Conservation (phyloP, 2,329 filamentous ascomycete species). For the Annulohypoxylon truncatum region DNA sequence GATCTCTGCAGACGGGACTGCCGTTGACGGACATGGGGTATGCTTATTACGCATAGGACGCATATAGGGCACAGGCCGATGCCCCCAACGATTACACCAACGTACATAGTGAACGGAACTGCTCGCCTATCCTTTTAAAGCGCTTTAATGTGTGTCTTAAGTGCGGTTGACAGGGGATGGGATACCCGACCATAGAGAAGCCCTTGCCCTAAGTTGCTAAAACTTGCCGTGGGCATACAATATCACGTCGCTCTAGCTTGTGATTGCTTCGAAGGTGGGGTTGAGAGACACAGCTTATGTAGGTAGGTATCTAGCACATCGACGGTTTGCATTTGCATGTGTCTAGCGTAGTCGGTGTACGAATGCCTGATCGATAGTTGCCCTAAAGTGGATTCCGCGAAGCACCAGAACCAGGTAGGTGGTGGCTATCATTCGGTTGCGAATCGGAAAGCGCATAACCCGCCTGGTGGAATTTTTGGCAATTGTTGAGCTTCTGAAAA, state of each 20-base stretch:
- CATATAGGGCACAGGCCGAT: constrained; percentile 8
- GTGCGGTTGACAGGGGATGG: constrained; percentile 13
- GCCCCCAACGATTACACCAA: constrained; percentile 11
- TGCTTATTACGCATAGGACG: not conserved
- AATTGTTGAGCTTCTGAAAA: constrained; percentile 3
- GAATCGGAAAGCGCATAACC: constrained; percentile 14
- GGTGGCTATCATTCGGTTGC: constrained; percentile 23
- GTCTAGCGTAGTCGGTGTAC: constrained; percentile 20
- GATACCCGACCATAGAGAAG: constrained; percentile 11
- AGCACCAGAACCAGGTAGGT: constrained; percentile 21
- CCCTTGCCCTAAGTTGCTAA: constrained; percentile 35
- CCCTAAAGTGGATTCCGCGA: constrained; percentile 26
- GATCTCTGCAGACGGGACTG: constrained; percentile 37
- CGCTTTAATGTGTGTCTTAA: not conserved
- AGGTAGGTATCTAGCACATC: constrained; percentile 1
- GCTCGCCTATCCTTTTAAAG: constrained; percentile 21
- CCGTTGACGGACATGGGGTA: constrained; percentile 26
- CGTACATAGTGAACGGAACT: constrained; percentile 16
- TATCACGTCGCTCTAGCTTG: constrained; percentile 21
- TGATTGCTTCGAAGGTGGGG: constrained; percentile 35
- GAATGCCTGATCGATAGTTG: constrained; percentile 24
- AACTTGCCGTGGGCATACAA: constrained; percentile 20
- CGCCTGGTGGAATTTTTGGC: not conserved
- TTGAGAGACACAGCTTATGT: constrained; percentile 7
- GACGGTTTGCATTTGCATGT: constrained; percentile 6